Base-by-base conservation (phyloP, 116 monocot species). In the Zostera marina region DNA sequence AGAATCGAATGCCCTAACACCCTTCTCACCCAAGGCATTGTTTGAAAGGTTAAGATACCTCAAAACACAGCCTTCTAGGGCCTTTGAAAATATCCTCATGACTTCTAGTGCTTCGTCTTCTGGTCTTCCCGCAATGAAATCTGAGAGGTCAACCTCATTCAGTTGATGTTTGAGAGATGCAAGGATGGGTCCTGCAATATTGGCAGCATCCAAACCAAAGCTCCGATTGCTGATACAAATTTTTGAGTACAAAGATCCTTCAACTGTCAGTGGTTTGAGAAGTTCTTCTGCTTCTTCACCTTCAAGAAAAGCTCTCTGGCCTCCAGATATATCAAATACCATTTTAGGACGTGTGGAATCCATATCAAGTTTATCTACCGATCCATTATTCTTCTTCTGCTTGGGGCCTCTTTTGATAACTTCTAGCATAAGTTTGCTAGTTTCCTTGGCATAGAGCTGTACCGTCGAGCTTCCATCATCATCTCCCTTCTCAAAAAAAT, bases 401-500 rank as follows among this genome's bases (percentile, higher is more conserved):
- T 52, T 60, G 12, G 71, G 80, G 8, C 84, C 81, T 40, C 59
- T 63, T 54, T 84, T 89, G 47, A 89, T 68, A 56, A 67, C 72
- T 66, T 89, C 81, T 5, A 89, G 66, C 73, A 89, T 81, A 10
- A 70, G 78, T 42, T 69, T 83, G 52, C 89, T 89, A 2, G 81
- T 74, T 80, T 89, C 84, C 65, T 81, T 83, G 60, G 84, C 89
- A 64, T 89, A 89, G 9, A 89, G 65, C 47, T 89, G 83, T 12
- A 89, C 89, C 5, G 89, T 81, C 38, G 78, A 72, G 63, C 84
- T 89, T n/a, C 89, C 89, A 69, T 89, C 89, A 59, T 89, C 89
- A 42, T 80, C 81, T 42, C 81, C 78, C 5, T 62, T 70, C 56
- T 76, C 54, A 60, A 69, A 78, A 61, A 78, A 77, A 19, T 84